Evolutionary conservation across 768 basidiomycete genomes (phyloP).

Genomic region (Lentinula aciculospora): DNA sequence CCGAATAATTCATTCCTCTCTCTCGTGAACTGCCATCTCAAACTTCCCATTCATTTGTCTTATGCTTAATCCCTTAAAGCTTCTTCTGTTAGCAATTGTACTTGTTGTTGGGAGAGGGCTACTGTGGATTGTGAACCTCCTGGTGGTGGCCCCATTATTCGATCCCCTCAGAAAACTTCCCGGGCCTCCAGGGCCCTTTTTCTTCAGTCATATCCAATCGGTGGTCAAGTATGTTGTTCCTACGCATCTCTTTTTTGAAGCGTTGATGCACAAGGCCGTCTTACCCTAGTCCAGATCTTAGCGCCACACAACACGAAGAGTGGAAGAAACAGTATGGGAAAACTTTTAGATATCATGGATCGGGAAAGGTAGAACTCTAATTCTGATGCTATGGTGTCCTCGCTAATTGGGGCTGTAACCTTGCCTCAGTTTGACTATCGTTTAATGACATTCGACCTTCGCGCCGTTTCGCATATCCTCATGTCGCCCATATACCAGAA

Average conservation of each 20-base stretch:
- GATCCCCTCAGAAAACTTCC: slow-evolving; percentile 45
- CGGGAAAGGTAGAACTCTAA: slow-evolving; percentile 34
- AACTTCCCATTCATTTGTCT: not conserved
- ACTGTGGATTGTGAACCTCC: slow-evolving; percentile 36
- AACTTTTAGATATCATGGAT: slow-evolving; percentile 51
- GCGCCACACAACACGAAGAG: slow-evolving; percentile 31
- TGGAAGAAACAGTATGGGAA: slow-evolving; percentile 42
- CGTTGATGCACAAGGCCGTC: not conserved
- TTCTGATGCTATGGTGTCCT: not conserved
- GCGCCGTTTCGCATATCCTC: slow-evolving; percentile 41
- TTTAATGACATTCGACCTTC: slow-evolving; percentile 46
- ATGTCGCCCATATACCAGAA: slow-evolving; percentile 45
- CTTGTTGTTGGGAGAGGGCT: slow-evolving; percentile 29
- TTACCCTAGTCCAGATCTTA: slow-evolving; percentile 33
- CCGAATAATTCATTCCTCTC: not conserved
- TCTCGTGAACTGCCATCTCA: not conserved
- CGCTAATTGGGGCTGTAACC: not conserved
- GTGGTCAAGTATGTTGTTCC: slow-evolving; percentile 41
- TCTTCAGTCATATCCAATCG: slow-evolving; percentile 39
- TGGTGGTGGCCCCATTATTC: slow-evolving; percentile 35
- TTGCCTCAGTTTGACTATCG: slow-evolving; percentile 43
- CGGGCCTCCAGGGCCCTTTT: slow-evolving; percentile 35
- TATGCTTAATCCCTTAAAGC: not conserved
- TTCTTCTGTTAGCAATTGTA: slow-evolving; percentile 12
- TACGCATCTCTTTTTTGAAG: not conserved